A percentile compares a stretch with the other conserved stretches of the same genome.
These are phyloP conservation scores for Wickerhamiella kurtzmanii DNA, from an alignment of 805 yeast species.

Conservation along the genomic window DNA sequence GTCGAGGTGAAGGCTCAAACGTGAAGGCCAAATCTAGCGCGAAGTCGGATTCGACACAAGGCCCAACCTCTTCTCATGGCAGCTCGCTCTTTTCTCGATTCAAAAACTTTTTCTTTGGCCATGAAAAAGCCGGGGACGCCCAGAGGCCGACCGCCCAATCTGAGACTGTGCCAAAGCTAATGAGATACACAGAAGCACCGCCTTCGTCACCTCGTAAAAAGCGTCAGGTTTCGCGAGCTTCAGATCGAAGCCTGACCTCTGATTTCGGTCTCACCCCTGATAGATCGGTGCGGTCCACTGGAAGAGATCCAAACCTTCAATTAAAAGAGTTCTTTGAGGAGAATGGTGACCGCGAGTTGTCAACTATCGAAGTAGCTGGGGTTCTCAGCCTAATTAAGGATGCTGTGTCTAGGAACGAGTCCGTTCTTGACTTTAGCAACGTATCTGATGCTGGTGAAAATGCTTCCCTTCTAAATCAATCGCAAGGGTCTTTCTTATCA, in stretches of 20 bases:
- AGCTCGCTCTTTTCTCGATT: neutral
- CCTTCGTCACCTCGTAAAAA: neutral
- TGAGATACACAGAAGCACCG: neutral
- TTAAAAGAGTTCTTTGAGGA: slow-evolving; percentile 51
- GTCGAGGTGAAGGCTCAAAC: neutral
- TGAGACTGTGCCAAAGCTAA: neutral
- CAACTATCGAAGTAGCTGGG: slow-evolving; percentile 64
- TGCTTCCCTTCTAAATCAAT: neutral
- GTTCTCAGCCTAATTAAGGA: slow-evolving; percentile 46
- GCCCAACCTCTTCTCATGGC: neutral
- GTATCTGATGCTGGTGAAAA: neutral
- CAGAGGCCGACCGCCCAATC: neutral
- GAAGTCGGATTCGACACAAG: too few species aligned
- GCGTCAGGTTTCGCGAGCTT: neutral
- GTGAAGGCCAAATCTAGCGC: too few species aligned
- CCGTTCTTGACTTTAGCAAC: slow-evolving; percentile 17
- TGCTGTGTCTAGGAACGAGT: slow-evolving; percentile 20
- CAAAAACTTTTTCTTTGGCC: neutral
- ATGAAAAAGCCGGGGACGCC: neutral
- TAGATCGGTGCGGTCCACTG: neutral
- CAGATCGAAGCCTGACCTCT: neutral
- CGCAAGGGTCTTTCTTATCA: neutral
- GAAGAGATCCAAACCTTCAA: slow-evolving; percentile 36
- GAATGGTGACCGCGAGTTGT: slow-evolving; percentile 57
- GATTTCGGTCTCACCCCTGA: neutral